A percentile compares a stretch with the other conserved stretches of the same genome.
These are phyloP conservation scores for Ogataea naganishii DNA, from an alignment of 805 yeast genomes.

Conservation along the genomic window DNA sequence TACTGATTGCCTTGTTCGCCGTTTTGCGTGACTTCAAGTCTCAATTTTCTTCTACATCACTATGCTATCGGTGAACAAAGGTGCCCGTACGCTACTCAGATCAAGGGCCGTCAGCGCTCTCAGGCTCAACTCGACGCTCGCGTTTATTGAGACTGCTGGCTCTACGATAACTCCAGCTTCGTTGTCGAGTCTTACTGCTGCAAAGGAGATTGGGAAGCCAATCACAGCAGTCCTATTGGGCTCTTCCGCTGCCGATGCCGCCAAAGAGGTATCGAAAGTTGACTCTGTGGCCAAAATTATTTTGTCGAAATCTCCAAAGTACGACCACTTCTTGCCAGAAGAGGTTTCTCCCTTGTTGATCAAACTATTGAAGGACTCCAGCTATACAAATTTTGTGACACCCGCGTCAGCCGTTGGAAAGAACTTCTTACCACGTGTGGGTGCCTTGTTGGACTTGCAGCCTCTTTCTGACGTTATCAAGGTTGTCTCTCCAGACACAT, in stretches of 20 bases:
- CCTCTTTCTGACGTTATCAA: constrained; percentile 78
- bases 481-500: constrained; percentile 59
- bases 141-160: constrained; percentile 60
- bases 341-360: constrained; percentile 61
- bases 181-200: constrained; percentile 69
- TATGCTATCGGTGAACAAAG: too few relatives aligned
- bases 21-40: too few relatives aligned
- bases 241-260: constrained; percentile 42
- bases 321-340: constrained; percentile 73
- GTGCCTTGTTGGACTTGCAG: constrained; percentile 77
- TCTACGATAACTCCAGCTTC: constrained; percentile 56
- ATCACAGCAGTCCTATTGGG: constrained; percentile 77
- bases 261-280: constrained; percentile 41
- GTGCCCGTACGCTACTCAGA: too few relatives aligned
- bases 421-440: constrained; percentile 76
- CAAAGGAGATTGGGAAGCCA: constrained; percentile 65
- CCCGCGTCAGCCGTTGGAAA: constrained; percentile 87
- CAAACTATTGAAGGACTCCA: constrained; percentile 31
- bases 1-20: too few relatives aligned
- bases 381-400: constrained; percentile 62
- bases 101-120: too few relatives aligned
- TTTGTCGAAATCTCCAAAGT: constrained; percentile 48
- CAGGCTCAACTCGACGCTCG: constrained; percentile 54
- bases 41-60: too few relatives aligned
- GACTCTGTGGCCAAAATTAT: constrained; percentile 47